phyloP scores from a whole-genome alignment of 140 eudicot genomes.

The Oenanthe javanica region DNA sequence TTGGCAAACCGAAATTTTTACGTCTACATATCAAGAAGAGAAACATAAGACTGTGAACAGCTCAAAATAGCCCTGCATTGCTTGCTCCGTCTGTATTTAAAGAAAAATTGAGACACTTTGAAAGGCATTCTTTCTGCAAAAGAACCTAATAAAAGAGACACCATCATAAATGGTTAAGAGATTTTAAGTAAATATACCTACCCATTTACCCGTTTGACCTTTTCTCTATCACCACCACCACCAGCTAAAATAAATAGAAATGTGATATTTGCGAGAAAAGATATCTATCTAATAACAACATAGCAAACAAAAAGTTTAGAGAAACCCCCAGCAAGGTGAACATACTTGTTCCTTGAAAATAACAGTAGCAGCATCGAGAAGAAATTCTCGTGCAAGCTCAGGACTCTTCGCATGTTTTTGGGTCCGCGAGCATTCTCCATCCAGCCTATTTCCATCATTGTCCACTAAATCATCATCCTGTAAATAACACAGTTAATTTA shows the following conservation, averaged over 20 bases:
- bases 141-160: too few species aligned
- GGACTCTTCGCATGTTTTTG: conserved; percentile 99
- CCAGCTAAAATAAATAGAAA: too few species aligned
- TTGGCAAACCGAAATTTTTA: neutral
- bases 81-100: neutral
- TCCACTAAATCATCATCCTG: conserved; percentile 98
- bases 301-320: too few species aligned
- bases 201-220: too few species aligned
- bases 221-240: too few species aligned
- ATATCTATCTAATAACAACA: too few species aligned
- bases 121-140: too few species aligned
- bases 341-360: conserved; percentile 93
- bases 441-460: conserved; percentile 83
- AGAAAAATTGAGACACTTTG: neutral
- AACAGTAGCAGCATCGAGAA: conserved; percentile 90
- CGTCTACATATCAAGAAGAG: neutral
- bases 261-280: too few species aligned
- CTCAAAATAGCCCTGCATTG: neutral
- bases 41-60: neutral
- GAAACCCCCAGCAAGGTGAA: neutral
- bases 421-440: conserved; percentile 94
- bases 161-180: too few species aligned
- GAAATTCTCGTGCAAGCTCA: conserved; percentile 96
- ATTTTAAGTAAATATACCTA: too few species aligned
- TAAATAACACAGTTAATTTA: neutral